phyloP scores from a whole-genome alignment of 495 filamentous ascomycete genomes.

The Jackrogersella multiformis region DNA sequence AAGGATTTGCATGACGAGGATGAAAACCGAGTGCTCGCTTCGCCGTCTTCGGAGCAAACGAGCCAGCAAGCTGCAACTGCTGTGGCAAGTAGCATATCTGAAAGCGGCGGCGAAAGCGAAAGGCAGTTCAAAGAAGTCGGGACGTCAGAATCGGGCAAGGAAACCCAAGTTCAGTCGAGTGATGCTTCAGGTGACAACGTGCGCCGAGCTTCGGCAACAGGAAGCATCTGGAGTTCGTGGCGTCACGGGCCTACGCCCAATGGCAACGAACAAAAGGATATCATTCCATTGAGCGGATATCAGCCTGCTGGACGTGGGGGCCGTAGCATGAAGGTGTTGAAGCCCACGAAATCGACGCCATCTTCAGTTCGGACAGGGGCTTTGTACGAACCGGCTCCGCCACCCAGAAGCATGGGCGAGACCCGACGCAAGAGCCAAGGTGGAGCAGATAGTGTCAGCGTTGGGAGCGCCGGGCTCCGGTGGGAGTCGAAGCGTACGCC shows the following conservation, averaged over 20 bases:
- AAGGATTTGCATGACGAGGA: slow-evolving; percentile 31
- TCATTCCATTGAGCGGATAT: slow-evolving; percentile 63
- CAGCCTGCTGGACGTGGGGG: slow-evolving; percentile 62
- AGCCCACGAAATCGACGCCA: slow-evolving; percentile 67
- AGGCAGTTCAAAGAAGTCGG: slow-evolving; percentile 42
- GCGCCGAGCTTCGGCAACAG: slow-evolving; percentile 57
- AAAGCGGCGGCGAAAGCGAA: slow-evolving; percentile 53
- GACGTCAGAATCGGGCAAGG: slow-evolving; percentile 39
- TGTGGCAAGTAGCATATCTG: slow-evolving; percentile 47
- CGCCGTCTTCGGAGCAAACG: slow-evolving; percentile 46
- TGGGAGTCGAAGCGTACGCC: slow-evolving; percentile 54
- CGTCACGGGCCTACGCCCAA: slow-evolving; percentile 65
- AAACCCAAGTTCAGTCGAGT: slow-evolving; percentile 37
- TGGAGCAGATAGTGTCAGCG: slow-evolving; percentile 44
- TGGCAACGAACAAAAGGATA: slow-evolving; percentile 57
- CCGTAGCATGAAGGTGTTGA: slow-evolving; percentile 82
- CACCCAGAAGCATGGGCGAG: slow-evolving; percentile 50
- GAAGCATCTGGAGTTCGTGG: slow-evolving; percentile 74
- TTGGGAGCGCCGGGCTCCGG: slow-evolving; percentile 43
- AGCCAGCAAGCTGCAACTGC: slow-evolving; percentile 45
- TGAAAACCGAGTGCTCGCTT: slow-evolving; percentile 31
- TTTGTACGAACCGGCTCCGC: slow-evolving; percentile 55
- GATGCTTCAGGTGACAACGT: slow-evolving; percentile 41
- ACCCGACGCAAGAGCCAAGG: slow-evolving; percentile 52
- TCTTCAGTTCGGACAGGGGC: slow-evolving; percentile 56